Percentiles rank a stretch among this genome's conserved stretches.
These are phyloP conservation scores for Achaetomium macrosporum DNA, from an alignment of 2,329 filamentous ascomycete species.

Conservation along the genomic window DNA sequence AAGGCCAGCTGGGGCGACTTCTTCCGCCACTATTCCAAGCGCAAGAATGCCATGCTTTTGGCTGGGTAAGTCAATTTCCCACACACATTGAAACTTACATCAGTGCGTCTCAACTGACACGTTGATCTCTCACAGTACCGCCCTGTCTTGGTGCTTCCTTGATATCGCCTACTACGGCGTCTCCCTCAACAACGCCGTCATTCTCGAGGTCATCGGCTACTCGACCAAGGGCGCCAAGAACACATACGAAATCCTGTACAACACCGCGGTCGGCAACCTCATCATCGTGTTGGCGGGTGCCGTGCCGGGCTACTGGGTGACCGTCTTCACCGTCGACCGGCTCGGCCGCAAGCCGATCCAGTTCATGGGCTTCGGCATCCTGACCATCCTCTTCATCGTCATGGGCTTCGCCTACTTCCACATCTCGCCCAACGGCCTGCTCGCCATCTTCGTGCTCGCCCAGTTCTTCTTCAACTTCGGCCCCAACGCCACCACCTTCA, in stretches of 20 bases:
- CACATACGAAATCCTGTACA: slow-evolving; percentile 65
- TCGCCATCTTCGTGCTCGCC: slow-evolving; percentile 50
- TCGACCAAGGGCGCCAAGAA: slow-evolving; percentile 45
- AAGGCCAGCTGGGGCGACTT: slow-evolving; percentile 72
- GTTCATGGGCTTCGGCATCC: slow-evolving; percentile 54
- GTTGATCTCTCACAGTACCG: slow-evolving; percentile 52
- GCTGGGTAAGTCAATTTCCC: slow-evolving; percentile 21
- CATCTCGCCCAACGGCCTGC: slow-evolving; percentile 46
- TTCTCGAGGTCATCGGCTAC: slow-evolving; percentile 67
- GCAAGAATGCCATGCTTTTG: slow-evolving; percentile 63
- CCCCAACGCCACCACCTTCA: slow-evolving; percentile 52
- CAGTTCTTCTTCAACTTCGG: slow-evolving; percentile 58
- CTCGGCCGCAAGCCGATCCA: slow-evolving; percentile 75
- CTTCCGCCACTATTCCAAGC: slow-evolving; percentile 60
- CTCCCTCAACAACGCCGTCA: slow-evolving; percentile 69
- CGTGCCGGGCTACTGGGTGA: slow-evolving; percentile 78
- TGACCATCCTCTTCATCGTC: slow-evolving; percentile 55
- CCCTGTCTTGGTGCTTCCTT: slow-evolving; percentile 78
- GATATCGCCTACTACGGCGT: slow-evolving; percentile 59
- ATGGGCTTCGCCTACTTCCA: slow-evolving; percentile 59
- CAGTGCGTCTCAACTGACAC: neutral
- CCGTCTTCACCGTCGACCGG: slow-evolving; percentile 62
- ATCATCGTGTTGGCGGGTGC: slow-evolving; percentile 74
- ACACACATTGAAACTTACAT: neutral
- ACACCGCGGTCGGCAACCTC: slow-evolving; percentile 71